Evolutionary conservation across 768 basidiomycete species (phyloP).

Genomic region (Hypsizygus marmoreus): DNA sequence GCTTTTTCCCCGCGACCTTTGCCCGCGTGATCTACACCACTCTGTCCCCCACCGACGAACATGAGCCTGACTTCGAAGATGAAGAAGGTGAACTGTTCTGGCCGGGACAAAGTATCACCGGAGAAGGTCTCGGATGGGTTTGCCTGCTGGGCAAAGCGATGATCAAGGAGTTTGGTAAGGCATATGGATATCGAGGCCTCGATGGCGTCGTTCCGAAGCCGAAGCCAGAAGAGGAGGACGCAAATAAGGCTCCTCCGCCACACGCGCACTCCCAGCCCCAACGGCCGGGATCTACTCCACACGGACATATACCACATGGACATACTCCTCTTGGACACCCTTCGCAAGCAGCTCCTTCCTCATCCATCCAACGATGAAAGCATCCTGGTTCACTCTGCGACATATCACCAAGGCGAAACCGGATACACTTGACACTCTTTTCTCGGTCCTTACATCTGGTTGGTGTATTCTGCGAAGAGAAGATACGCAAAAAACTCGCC

Average conservation of each 20-base stretch:
- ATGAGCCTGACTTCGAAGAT: conserved; percentile 82
- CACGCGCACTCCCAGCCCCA: conserved; percentile 12
- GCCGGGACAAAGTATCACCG: conserved; percentile 73
- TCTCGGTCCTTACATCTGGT: conserved; percentile 1
- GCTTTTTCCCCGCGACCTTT: conserved; percentile 76
- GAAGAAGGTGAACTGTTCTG: conserved; percentile 86
- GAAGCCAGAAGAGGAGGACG: conserved; percentile 34
- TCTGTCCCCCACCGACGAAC: conserved; percentile 64
- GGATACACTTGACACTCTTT: conserved; percentile 3
- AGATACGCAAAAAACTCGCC: conserved; percentile 2
- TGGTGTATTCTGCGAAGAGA: no score
- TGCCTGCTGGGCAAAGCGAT: conserved; percentile 85
- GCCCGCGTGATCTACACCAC: conserved; percentile 71
- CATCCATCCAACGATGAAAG: conserved; percentile 9
- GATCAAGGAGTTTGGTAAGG: conserved; percentile 79
- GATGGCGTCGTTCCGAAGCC: conserved; percentile 76
- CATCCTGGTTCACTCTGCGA: not conserved
- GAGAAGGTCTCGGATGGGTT: conserved; percentile 85
- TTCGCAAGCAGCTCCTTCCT: conserved; percentile 9
- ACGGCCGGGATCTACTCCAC: conserved; percentile 20
- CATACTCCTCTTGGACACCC: conserved; percentile 16
- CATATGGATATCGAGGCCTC: conserved; percentile 71
- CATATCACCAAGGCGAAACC: no score
- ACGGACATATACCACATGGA: conserved; percentile 19
- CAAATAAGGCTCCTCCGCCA: conserved; percentile 10